A percentile compares a stretch with the other conserved stretches of the same genome.
phyloP scores from a whole-genome alignment of 2,329 filamentous ascomycete genomes.

The Aureobasidium lini region DNA sequence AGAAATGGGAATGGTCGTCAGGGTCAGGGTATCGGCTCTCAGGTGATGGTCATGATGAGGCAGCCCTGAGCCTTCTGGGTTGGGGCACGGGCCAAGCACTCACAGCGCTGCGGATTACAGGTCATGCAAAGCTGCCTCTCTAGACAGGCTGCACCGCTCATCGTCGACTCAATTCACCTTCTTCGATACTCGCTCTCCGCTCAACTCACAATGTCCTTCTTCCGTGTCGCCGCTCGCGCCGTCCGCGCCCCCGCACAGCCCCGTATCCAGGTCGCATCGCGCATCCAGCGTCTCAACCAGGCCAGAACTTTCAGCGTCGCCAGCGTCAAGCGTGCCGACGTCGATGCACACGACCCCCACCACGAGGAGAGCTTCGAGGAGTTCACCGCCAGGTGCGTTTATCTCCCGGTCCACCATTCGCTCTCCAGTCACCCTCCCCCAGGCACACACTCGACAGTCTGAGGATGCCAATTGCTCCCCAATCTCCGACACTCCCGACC shows the following conservation, averaged over 20 bases:
- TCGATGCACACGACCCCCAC: conserved; percentile 48
- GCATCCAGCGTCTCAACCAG: conserved; percentile 17
- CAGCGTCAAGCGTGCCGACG: conserved; percentile 32
- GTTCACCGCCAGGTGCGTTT: conserved; percentile 87
- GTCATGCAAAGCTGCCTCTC: background rate
- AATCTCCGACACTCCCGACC: background rate
- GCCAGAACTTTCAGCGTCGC: conserved; percentile 44
- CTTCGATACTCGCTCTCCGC: background rate
- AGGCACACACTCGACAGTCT: conserved; percentile 51
- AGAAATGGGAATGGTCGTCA: background rate
- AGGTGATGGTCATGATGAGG: background rate
- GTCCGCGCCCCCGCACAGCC: conserved; percentile 19
- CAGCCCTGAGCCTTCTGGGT: background rate
- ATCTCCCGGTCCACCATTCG: conserved; percentile 43
- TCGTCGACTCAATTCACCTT: conserved; percentile 17
- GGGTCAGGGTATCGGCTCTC: background rate
- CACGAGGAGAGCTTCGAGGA: conserved; percentile 98
- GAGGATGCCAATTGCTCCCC: background rate
- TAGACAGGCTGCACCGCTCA: background rate
- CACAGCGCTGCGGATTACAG: background rate
- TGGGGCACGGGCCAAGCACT: background rate
- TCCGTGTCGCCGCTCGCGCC: conserved; percentile 21
- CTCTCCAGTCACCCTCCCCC: background rate
- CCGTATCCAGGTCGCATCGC: conserved; percentile 15
- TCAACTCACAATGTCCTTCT: conserved; percentile 21